Conservation (phyloP, 371 early-diverging fungal species). For the Haplosporangium sp. region DNA sequence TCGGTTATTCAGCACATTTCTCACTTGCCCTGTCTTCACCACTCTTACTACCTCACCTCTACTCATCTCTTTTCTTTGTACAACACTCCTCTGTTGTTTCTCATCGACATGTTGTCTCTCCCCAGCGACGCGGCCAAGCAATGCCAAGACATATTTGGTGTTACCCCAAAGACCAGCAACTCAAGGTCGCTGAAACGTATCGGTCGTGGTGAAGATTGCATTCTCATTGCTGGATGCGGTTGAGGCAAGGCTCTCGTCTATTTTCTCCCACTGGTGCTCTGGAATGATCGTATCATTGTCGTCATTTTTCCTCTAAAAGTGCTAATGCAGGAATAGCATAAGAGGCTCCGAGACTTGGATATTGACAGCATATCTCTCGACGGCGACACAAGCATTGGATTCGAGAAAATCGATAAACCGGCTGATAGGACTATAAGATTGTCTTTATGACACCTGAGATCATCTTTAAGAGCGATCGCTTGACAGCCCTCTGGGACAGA, state of each 20-base stretch:
- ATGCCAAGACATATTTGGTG: background rate
- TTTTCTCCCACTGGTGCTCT: conserved; percentile 16
- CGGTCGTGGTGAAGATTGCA: conserved; percentile 16
- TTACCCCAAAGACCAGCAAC: conserved; percentile 10
- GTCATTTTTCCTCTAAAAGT: conserved; percentile 9
- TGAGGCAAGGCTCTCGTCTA: conserved; percentile 21
- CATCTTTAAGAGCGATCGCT: background rate
- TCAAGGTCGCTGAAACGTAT: conserved; percentile 5
- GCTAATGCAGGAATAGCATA: conserved; percentile 1
- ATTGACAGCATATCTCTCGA: background rate
- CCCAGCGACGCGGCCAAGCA: background rate
- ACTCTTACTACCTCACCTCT: too few species aligned
- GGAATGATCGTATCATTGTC: conserved; percentile 9
- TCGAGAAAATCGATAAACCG: background rate
- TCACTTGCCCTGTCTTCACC: too few species aligned
- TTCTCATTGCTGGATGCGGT: conserved; percentile 24
- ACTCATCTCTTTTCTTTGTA: background rate
- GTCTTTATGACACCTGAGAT: conserved; percentile 27
- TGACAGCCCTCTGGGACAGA: background rate
- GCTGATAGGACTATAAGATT: conserved; percentile 9
- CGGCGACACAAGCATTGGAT: background rate
- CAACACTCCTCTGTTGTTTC: too few species aligned
- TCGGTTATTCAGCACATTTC: too few species aligned
- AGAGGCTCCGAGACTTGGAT: background rate
- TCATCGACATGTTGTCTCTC: too few species aligned